Conservation (phyloP, 2,329 filamentous ascomycete species). For the Aureobasidium vineae region DNA sequence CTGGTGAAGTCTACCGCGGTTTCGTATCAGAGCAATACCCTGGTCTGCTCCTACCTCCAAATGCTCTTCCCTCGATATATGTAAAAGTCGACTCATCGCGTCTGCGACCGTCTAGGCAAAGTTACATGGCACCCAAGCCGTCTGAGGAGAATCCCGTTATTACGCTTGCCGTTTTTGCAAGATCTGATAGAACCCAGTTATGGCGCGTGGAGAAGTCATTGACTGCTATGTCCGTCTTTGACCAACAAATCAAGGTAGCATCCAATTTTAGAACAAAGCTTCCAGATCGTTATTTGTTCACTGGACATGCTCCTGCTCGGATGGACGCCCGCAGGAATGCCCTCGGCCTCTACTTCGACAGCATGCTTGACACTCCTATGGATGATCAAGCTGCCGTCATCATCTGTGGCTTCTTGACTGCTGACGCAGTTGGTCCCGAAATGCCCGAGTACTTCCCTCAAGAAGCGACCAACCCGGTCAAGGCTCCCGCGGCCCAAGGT, state of each 20-base stretch:
- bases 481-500: constrained; percentile 38
- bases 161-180: constrained; percentile 79
- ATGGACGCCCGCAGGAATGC: constrained; percentile 81
- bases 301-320: constrained; percentile 87
- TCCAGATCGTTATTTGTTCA: constrained; percentile 84
- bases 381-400: constrained; percentile 73
- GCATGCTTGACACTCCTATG: constrained; percentile 77
- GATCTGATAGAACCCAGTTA: constrained; percentile 72
- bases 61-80: constrained; percentile 80
- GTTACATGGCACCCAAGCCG: constrained; percentile 74
- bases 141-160: constrained; percentile 92
- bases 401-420: constrained; percentile 82
- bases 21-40: constrained; percentile 84
- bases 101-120: constrained; percentile 87
- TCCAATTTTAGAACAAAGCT: constrained; percentile 70
- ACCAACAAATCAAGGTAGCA: constrained; percentile 74
- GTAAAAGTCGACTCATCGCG: constrained; percentile 89
- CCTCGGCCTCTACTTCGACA: constrained; percentile 81
- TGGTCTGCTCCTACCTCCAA: constrained; percentile 79
- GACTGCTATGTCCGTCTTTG: constrained; percentile 73
- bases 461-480: constrained; percentile 9
- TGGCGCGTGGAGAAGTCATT: constrained; percentile 96
- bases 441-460: constrained; percentile 46
- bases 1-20: constrained; percentile 65
- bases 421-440: constrained; percentile 61